Conservation (phyloP, 257 asterid genomes). For the Leonotis leonurus region DNA sequence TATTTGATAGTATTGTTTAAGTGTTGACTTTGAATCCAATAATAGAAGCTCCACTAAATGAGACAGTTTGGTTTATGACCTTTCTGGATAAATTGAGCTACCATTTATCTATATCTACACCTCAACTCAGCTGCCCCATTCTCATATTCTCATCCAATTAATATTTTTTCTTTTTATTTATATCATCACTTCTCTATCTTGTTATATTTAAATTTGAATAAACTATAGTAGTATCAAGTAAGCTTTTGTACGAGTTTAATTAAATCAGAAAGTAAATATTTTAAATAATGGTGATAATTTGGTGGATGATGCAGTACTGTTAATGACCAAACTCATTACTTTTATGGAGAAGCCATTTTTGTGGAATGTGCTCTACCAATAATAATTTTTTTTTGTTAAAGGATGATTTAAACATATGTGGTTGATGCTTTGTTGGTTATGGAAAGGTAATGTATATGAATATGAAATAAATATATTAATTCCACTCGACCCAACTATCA, state of each 20-base stretch:
- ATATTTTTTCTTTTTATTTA: background rate
- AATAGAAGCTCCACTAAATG: slow-evolving; percentile 18
- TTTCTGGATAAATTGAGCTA: slow-evolving; percentile 2
- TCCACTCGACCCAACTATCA: background rate
- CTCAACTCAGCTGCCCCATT: slow-evolving; percentile 6
- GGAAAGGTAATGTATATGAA: background rate
- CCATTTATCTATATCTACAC: background rate
- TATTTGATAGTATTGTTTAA: slow-evolving; percentile 7
- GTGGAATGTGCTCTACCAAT: background rate
- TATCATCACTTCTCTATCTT: background rate
- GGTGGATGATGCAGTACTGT: background rate
- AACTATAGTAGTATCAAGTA: background rate
- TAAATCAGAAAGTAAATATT: background rate
- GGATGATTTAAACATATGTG: slow-evolving; percentile 10
- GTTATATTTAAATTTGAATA: background rate
- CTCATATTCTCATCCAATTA: background rate
- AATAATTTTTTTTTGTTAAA: too few species aligned
- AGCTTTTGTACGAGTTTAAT: background rate
- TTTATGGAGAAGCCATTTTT: background rate
- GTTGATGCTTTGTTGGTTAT: background rate
- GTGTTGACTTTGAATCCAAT: slow-evolving; percentile 14
- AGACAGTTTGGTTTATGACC: slow-evolving; percentile 14
- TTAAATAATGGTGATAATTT: background rate
- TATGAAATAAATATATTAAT: background rate
- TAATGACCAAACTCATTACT: background rate